A percentile compares a stretch with the other conserved stretches of the same genome.
Conservation (phyloP, 148 eudicot species). For the Beta vulgaris region DNA sequence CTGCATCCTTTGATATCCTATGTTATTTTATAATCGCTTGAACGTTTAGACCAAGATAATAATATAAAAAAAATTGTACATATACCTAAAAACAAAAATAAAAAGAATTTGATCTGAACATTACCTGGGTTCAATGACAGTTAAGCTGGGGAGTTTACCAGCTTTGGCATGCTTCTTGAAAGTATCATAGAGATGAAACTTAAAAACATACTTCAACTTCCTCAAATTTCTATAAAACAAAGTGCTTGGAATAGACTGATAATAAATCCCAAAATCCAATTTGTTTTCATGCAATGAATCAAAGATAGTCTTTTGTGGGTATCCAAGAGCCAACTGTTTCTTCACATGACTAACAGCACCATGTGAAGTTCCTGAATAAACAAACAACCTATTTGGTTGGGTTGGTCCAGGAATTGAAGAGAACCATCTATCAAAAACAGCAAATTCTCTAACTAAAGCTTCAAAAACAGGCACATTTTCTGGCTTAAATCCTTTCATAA, state of each 20-base stretch:
- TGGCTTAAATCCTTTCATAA: constrained; percentile 86
- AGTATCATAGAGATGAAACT: constrained; percentile 54
- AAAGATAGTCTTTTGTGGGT: constrained; percentile 85
- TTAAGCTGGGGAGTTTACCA: constrained; percentile 59
- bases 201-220: constrained; percentile 68
- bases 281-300: constrained; percentile 71
- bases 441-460: constrained; percentile 56
- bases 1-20: no score
- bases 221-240: constrained; percentile 80
- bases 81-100: background rate
- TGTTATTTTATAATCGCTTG: no score
- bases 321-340: constrained; percentile 66
- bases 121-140: constrained; percentile 87
- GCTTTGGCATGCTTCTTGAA: constrained; percentile 62
- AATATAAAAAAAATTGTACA: background rate
- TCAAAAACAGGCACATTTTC: constrained; percentile 60
- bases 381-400: constrained; percentile 83
- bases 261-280: constrained; percentile 64
- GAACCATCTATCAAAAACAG: constrained; percentile 89
- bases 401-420: constrained; percentile 89
- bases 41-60: background rate
- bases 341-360: constrained; percentile 77
- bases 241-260: constrained; percentile 68
- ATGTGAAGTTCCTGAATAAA: constrained; percentile 86
- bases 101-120: background rate